phyloP scores from a whole-genome alignment of 495 filamentous ascomycete genomes.

The Hypoxylon rickii region DNA sequence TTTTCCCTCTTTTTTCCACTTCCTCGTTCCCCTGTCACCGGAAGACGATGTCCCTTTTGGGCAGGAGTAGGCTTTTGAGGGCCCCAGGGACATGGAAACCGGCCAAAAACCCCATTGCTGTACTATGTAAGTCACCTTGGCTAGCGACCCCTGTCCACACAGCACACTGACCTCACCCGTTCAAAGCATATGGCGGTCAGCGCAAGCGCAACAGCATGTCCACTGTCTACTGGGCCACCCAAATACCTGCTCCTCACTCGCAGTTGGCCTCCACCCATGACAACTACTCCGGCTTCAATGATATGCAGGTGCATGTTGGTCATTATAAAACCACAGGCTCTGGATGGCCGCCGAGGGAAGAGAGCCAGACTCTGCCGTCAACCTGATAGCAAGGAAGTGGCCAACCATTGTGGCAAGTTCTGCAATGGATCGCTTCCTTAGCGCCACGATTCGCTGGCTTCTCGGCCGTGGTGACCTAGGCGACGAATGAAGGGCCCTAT shows the following conservation, averaged over 20 bases:
- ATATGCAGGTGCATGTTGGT: conserved; percentile 28
- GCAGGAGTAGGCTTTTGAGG: conserved; percentile 24
- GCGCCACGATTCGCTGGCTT: conserved; percentile 23
- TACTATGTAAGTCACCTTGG: conserved; percentile 28
- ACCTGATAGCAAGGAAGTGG: conserved; percentile 17
- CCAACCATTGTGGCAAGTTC: conserved; percentile 29
- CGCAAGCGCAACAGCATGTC: conserved; percentile 9
- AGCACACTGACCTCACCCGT: conserved; percentile 33
- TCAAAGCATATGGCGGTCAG: conserved; percentile 25
- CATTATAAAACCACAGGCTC: conserved; percentile 16
- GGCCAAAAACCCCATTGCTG: conserved; percentile 27
- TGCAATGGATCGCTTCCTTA: conserved; percentile 21
- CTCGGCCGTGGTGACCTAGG: conserved; percentile 13
- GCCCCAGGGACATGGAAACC: conserved; percentile 28
- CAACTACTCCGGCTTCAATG: conserved; percentile 13
- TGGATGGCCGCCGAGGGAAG: conserved; percentile 7
- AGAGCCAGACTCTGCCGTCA: conserved; percentile 8
- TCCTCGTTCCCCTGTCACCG: conserved; percentile 27
- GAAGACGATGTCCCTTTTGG: conserved; percentile 27
- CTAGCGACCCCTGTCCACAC: conserved; percentile 30
- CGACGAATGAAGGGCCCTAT: conserved; percentile 26
- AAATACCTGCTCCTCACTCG: conserved; percentile 12
- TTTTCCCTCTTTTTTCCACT: conserved; percentile 24
- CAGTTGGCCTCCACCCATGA: conserved; percentile 15
- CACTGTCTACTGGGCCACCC: background rate